Evolutionary conservation across 1,284 basidiomycete species (phyloP).

Genomic region (Irpex sp.): DNA sequence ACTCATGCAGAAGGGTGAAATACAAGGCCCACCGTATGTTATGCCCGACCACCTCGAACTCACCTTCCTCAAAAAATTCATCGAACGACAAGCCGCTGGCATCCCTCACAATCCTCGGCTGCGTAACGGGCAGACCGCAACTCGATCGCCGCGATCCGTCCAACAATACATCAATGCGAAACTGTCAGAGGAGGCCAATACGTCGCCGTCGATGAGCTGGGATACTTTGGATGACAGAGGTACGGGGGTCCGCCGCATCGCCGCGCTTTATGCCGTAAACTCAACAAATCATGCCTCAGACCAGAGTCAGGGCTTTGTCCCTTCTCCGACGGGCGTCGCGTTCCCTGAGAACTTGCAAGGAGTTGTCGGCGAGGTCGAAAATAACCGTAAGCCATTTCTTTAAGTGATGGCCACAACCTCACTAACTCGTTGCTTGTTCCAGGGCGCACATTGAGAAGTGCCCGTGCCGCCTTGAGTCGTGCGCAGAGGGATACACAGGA

Average conservation of each 20-base stretch:
- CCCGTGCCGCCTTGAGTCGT: slow-evolving; percentile 39
- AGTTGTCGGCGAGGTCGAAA: slow-evolving; percentile 23
- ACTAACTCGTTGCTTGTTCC: background rate
- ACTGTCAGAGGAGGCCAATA: slow-evolving; percentile 19
- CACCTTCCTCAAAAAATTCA: slow-evolving; percentile 72
- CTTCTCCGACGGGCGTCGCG: slow-evolving; percentile 14
- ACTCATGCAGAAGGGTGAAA: slow-evolving; percentile 81
- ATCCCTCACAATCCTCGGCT: slow-evolving; percentile 76
- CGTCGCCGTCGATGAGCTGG: slow-evolving; percentile 18
- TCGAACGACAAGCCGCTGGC: slow-evolving; percentile 67
- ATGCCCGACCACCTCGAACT: slow-evolving; percentile 78
- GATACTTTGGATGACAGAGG: slow-evolving; percentile 13
- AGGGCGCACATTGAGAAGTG: slow-evolving; percentile 38
- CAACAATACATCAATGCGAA: slow-evolving; percentile 19
- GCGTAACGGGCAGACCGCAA: slow-evolving; percentile 35
- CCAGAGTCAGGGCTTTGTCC: slow-evolving; percentile 1
- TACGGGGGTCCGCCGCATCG: background rate
- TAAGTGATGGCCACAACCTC: background rate
- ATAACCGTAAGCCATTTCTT: slow-evolving; percentile 18
- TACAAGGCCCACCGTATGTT: slow-evolving; percentile 72
- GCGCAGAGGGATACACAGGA: slow-evolving; percentile 72
- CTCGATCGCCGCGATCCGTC: slow-evolving; percentile 17
- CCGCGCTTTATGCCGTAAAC: background rate
- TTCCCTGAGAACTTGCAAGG: slow-evolving; percentile 16
- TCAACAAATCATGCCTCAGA: background rate